Conservation (phyloP, 2,329 filamentous ascomycete species). For the Botrytis paeoniae region DNA sequence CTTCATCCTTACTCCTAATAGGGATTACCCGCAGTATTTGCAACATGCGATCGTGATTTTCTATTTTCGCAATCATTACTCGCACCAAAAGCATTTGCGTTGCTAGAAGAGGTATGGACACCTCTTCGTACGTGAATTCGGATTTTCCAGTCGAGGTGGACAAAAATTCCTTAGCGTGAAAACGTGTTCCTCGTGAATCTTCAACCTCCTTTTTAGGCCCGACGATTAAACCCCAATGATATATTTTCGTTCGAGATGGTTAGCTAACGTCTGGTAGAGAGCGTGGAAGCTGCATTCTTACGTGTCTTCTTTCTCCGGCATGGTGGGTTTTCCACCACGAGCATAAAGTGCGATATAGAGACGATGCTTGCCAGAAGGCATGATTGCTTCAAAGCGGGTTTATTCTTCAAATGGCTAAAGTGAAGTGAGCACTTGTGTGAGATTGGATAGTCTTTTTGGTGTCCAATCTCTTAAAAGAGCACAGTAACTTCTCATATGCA, state of each 20-base stretch:
- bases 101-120: not conserved
- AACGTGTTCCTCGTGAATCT: not conserved
- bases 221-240: not conserved
- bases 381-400: not conserved
- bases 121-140: not conserved
- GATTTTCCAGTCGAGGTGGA: not conserved
- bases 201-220: not conserved
- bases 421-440: not conserved
- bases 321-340: not conserved
- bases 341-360: not conserved
- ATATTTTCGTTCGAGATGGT: not conserved
- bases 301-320: not conserved
- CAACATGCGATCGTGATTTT: not conserved
- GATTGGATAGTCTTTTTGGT: not conserved
- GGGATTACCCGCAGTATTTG: fast-evolving
- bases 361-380: constrained; percentile 2
- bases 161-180: not conserved
- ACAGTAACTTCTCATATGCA: not conserved
- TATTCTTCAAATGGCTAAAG: not conserved
- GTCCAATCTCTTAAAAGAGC: not conserved
- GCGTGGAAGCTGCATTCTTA: not conserved
- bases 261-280: not conserved
- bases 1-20: fast-evolving
- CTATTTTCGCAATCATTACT: not conserved
- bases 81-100: not conserved